Conservation (phyloP, 129 eudicot species). For the Helianthus tuberosus region DNA sequence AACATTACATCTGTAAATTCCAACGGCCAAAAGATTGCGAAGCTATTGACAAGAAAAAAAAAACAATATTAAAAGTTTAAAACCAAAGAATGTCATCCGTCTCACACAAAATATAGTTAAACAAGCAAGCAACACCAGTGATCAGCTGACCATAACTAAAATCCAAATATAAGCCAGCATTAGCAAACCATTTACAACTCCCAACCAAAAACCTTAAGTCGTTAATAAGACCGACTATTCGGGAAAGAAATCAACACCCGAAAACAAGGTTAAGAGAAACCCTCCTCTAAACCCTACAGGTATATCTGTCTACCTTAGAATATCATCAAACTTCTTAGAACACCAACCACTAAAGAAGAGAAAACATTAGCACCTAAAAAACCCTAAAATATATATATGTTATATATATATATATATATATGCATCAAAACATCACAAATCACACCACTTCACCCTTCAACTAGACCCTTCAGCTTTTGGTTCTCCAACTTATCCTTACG, state of each 20-base stretch:
- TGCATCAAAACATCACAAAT: constrained; percentile 22
- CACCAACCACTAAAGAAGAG: constrained; percentile 16
- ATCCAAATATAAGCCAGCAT: constrained; percentile 27
- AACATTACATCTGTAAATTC: not conserved
- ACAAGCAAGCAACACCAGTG: constrained; percentile 22
- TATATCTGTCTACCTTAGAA: constrained; percentile 10
- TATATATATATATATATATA: constrained; percentile 2
- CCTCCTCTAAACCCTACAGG: constrained; percentile 31
- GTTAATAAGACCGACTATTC: constrained; percentile 9
- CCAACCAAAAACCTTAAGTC: constrained; percentile 33
- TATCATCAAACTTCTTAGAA: constrained; percentile 26
- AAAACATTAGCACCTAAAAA: constrained; percentile 24
- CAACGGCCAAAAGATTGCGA: not conserved
- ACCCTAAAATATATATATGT: constrained; percentile 20
- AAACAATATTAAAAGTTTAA: not conserved
- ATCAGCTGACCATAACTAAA: constrained; percentile 21
- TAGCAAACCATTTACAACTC: constrained; percentile 37
- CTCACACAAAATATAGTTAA: constrained; percentile 20
- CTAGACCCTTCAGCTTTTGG: constrained; percentile 41
- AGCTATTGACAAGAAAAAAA: not conserved
- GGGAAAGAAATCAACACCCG: constrained; percentile 8
- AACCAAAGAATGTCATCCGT: constrained; percentile 17
- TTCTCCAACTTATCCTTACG: constrained; percentile 18
- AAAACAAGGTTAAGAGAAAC: constrained; percentile 28
- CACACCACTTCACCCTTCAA: constrained; percentile 30